phyloP scores from a whole-genome alignment of 495 filamentous ascomycete species.

The Penicillium chermesinum region DNA sequence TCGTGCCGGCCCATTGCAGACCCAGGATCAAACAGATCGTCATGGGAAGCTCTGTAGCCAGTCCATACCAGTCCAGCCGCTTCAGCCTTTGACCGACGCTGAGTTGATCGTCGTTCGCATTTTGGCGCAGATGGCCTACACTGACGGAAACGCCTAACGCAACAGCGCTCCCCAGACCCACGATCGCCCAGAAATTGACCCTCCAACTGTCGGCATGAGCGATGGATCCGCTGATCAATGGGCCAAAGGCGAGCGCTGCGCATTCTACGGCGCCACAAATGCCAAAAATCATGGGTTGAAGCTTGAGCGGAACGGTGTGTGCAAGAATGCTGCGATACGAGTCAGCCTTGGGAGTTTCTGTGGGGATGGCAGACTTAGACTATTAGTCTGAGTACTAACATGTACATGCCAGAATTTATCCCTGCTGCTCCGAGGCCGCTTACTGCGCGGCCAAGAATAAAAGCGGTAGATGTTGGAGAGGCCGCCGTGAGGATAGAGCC shows the following conservation, averaged over 20 bases:
- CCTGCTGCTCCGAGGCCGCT: slow-evolving; percentile 13
- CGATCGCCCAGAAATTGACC: slow-evolving; percentile 8
- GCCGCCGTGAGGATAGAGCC: slow-evolving; percentile 10
- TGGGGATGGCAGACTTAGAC: not conserved
- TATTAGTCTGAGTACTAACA: slow-evolving; percentile 1
- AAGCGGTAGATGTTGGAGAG: slow-evolving; percentile 6
- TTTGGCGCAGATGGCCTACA: not conserved
- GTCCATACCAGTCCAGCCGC: not conserved
- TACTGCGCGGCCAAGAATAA: slow-evolving; percentile 12
- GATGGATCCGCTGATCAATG: slow-evolving; percentile 5
- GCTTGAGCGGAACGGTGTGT: slow-evolving; percentile 2
- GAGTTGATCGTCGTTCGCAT: not conserved
- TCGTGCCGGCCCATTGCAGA: slow-evolving; percentile 1
- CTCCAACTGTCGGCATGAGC: slow-evolving; percentile 3
- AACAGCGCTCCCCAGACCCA: slow-evolving; percentile 2
- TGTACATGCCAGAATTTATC: slow-evolving; percentile 7
- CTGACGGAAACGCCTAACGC: not conserved
- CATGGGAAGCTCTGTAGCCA: not conserved
- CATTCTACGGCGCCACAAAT: slow-evolving; percentile 9
- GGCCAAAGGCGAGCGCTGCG: slow-evolving; percentile 9
- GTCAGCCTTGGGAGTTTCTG: not conserved
- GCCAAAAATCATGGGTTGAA: not conserved
- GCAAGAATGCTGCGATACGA: slow-evolving; percentile 3
- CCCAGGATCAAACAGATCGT: not conserved
- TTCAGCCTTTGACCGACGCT: slow-evolving; percentile 1